phyloP scores from a whole-genome alignment of 1,139 yeast species.

The Entelexis paramagnoliae region DNA sequence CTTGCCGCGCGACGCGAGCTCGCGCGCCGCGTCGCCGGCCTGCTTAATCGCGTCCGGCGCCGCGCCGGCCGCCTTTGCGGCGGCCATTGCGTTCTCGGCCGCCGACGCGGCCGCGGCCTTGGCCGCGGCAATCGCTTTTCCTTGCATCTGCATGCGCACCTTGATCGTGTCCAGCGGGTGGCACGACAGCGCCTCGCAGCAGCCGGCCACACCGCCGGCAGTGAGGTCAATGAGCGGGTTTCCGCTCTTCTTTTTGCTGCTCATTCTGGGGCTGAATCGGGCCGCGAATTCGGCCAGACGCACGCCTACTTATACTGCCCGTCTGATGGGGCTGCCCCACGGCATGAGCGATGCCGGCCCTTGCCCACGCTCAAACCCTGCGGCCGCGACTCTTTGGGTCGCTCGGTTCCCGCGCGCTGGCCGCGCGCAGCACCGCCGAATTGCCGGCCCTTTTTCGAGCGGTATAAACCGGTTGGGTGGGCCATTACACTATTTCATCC shows the following conservation, averaged over 20 bases:
- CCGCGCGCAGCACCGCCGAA: too few relatives aligned
- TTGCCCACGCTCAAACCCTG: background rate
- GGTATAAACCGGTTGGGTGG: too few relatives aligned
- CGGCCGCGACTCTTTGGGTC: background rate
- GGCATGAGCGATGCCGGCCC: background rate
- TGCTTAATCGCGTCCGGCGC: background rate
- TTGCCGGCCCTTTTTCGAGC: too few relatives aligned
- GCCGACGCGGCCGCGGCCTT: constrained; percentile 19
- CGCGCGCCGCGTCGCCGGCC: constrained; percentile 16
- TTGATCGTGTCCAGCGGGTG: constrained; percentile 89
- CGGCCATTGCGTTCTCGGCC: constrained; percentile 13
- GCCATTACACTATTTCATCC: too few relatives aligned
- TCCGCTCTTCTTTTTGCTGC: constrained; percentile 24
- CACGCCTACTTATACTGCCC: background rate
- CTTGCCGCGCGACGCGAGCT: constrained; percentile 8
- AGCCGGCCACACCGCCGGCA: constrained; percentile 96
- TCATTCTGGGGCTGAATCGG: constrained; percentile 1
- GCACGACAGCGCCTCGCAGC: constrained; percentile 91
- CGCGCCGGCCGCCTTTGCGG: constrained; percentile 16
- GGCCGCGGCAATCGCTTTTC: constrained; percentile 25
- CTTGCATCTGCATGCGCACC: constrained; percentile 80
- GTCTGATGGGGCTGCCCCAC: background rate
- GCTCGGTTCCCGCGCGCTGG: too few relatives aligned
- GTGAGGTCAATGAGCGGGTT: constrained; percentile 56
- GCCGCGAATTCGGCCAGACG: background rate